phyloP scores from a whole-genome alignment of 2,329 filamentous ascomycete species.

The Epichloe sylvatica region DNA sequence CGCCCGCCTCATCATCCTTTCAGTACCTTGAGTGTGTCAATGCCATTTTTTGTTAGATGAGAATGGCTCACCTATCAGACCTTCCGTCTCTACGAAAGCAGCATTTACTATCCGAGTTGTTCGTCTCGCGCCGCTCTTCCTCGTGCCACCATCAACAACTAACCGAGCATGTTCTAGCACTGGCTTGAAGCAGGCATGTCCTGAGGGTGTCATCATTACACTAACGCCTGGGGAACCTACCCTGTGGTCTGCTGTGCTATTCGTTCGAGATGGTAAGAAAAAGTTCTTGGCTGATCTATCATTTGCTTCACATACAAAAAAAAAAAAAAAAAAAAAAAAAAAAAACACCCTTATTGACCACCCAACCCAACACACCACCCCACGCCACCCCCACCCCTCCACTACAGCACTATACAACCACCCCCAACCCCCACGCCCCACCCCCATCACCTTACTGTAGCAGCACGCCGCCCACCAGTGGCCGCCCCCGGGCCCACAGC shows the following conservation, averaged over 20 bases:
- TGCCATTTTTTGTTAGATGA: neutral
- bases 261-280: constrained; percentile 64
- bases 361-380: too few relatives aligned
- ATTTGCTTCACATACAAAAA: neutral
- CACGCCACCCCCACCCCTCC: too few relatives aligned
- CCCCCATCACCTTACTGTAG: too few relatives aligned
- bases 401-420: too few relatives aligned
- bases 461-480: too few relatives aligned
- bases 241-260: constrained; percentile 82
- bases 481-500: too few relatives aligned
- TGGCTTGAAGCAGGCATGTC: constrained; percentile 67
- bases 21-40: neutral
- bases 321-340: too few relatives aligned
- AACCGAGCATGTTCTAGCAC: constrained; percentile 35
- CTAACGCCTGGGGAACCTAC: constrained; percentile 68
- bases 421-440: too few relatives aligned
- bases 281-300: neutral
- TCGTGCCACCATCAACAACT: neutral
- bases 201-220: constrained; percentile 75
- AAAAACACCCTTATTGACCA: too few relatives aligned
- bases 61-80: constrained; percentile 21
- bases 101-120: constrained; percentile 74
- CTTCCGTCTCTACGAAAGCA: constrained; percentile 53
- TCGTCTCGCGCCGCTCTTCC: constrained; percentile 21
- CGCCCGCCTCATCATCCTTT: neutral